Base-by-base conservation (phyloP, 495 filamentous ascomycete species). In the Alectoria sarmentosa region DNA sequence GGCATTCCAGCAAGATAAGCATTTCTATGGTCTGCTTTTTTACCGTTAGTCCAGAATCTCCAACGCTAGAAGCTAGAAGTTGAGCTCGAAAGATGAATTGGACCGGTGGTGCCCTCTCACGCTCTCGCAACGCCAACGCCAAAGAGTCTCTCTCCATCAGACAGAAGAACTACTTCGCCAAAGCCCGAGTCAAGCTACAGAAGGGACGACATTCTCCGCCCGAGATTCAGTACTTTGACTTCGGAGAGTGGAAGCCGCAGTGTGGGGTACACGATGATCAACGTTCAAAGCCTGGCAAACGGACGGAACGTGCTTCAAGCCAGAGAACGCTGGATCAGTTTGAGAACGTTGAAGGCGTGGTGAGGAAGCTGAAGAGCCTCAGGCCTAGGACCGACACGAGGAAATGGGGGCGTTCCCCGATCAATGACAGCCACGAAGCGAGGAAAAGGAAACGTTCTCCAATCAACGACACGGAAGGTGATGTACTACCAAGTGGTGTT, bases 91-190 rank as follows among this genome's bases (percentile, higher is more conserved):
- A n/a, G 5, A 71, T 71, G 69, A 71, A 71, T 15, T 71, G 69
- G 69, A 69, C 63, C 7, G 69, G 69, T n/a, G 69, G 69, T 21
- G 60, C 39, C 21, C 65, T 71, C 30, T 65, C 44, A 41, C 41
- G 69, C 41, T 71, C 69, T 41, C 67, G 67, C 17, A 65, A 69
- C 48, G 54, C 60, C 11, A 69, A 69, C 28, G 57, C 55, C 41
- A 67, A 67, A 21, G 32, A 30, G 9, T 65, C 59, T 41, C 34
- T 66, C 37, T 49, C 65, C 7, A 60, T 61, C 2, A 52, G 66
- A 26, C 69, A 71, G 60, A 71, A 69, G 60, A 64, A 67, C 21
- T 63, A 71, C 58, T 71, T 71, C 36, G 67, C 65, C 32, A 71
- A 69, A 60, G 65, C 56, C n/a, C 65, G 67, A 17, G 66, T 37